Evolutionary conservation across 208 protist species (phyloP), one percentile per base, ranked within the genome.

Genomic region (Strigomonas galati): DNA sequence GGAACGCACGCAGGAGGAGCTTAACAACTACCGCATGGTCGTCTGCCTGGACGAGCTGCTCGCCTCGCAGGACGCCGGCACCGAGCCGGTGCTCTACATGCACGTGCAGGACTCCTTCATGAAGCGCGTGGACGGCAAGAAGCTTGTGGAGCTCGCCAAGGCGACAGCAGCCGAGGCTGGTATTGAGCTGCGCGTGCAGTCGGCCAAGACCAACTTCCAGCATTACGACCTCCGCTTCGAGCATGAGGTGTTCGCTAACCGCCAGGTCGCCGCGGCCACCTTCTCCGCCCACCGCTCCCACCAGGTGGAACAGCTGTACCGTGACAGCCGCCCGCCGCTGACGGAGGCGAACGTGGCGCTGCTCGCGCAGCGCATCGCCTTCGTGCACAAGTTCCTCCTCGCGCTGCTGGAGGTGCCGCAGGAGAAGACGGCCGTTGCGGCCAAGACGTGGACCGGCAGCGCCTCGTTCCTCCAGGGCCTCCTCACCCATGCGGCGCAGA

Each of bases 201-300:
- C 74, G 2, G 72, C 80, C 30, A 91, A 86, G 75, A 91, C 80
- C 32, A 86, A 92, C 67, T 91, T 91, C 66, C 81, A 89, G 51
- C 84, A 95, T 56, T 83, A 89, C 65, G 86, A 93, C 69, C 67
- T 93, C 30, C 77, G 76, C 44, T 93, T 91, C 65, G 89, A 95
- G 79, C 89, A 95, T 58, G 86, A 95, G 69, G 78, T 91, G 35
- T 88, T 93, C 31, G 86, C 84, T 0, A 78, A 85, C 61, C 67
- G 73, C 0, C 79, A 91, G 62, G 66, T 95, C 43, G 69, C 78
- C 24, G 86, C 89, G 28, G 60, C 88, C 24, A 95, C 89, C 15
- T 80, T 95, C 62, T 93, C 89, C 27, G 31, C 85, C 31, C 60
- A 64, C 30, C 79, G 85, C 54, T 67, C 65, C 21, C 80, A 85